Base-by-base conservation (phyloP, 345 rosid species). In the Jatropha curcas region DNA sequence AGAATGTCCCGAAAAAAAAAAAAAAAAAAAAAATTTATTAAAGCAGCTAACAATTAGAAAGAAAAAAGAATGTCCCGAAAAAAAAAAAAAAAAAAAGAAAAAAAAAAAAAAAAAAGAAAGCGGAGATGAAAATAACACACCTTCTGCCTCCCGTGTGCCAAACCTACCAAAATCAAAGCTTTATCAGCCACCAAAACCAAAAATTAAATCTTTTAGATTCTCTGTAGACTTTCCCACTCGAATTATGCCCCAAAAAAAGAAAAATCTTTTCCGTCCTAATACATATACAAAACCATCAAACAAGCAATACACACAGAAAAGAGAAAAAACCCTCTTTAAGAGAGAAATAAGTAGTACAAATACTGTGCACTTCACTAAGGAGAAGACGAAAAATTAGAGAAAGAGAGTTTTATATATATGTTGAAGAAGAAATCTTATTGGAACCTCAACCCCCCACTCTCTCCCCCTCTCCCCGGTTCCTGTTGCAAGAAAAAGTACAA, bases 91-190 rank as follows among this genome's bases (percentile, higher is more conserved):
- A 35, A 35, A 4, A 35, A 35, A 35, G 10, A 39, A 39, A n/a
- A n/a, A n/a, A n/a, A n/a, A n/a, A n/a, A n/a, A n/a, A n/a, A n/a
- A n/a, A n/a, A n/a, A n/a, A n/a, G n/a, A 69, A 52, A 60, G 41
- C 45, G 51, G 22, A 60, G 43, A 1, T 27, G 48, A 51, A 58
- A 52, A 31, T 25, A 53, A 74, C 68, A 62, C 67, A 76, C 75
- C 80, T 65, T 68, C 33, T 45, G 72, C 71, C 68, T 43, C 74
- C 62, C 41, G 62, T 53, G 65, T 19, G 41, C 22, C 52, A 67
- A 77, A 61, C 50, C 55, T 31, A 37, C 61, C 28, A 62, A 48
- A 48, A 48, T 48, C 25, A 58, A 45, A 46, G 35, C 59, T 74
- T 67, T 66, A n/a, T 48, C 39, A 58, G 5, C 24, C 35, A 56